Base-by-base conservation (phyloP, 2,329 filamentous ascomycete genomes). In the Metarhizium album region DNA sequence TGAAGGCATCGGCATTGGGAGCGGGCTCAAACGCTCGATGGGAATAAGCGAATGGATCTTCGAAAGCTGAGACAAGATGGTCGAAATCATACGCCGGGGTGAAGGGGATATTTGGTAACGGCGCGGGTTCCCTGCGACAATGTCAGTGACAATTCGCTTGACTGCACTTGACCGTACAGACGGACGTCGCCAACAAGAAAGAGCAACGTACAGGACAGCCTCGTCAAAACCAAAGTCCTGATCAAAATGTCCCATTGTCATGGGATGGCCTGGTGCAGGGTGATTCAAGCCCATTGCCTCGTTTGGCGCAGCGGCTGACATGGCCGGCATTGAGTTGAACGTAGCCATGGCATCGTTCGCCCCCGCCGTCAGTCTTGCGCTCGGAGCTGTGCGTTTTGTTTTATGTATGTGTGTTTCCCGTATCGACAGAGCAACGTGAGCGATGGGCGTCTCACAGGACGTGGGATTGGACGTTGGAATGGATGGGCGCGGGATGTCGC, bases 41-140 rank as follows among this genome's bases (percentile, higher is more conserved):
- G 9, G 77, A 74, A 62, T 81, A 80, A 54, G 77, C 75, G 59
- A 84, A 83, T 37, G 81, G 80, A 59, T 84, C 81, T 62, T 84
- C 81, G 60, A 83, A 84, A 6, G 79, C 82, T 38, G 74, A 75
- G 47, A 78, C 74, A 57, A 80, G 79, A 55, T 72, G 68, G 48
- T 82, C 78, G 58, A 83, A 75, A 56, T 83, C 80, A 67, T 83
- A 83, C 4, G 73, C 70, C 3, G 77, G 74, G 2, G 76, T 77
- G 53, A 82, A 83, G 3, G 78, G 74, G n/a, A 70, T 61, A 46
- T 61, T 61, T 35, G 65, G 63, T 50, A 70, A 55, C 24, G 64
- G 54, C 51, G 61, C 56, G 55, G 60, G 62, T 46, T 70, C 67
- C 29, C 67, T 70, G 50, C 33, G 35, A 9, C n/a, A 40, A 27